phyloP scores from a whole-genome alignment of 179 eudicot species.

The Vitellaria paradoxa region DNA sequence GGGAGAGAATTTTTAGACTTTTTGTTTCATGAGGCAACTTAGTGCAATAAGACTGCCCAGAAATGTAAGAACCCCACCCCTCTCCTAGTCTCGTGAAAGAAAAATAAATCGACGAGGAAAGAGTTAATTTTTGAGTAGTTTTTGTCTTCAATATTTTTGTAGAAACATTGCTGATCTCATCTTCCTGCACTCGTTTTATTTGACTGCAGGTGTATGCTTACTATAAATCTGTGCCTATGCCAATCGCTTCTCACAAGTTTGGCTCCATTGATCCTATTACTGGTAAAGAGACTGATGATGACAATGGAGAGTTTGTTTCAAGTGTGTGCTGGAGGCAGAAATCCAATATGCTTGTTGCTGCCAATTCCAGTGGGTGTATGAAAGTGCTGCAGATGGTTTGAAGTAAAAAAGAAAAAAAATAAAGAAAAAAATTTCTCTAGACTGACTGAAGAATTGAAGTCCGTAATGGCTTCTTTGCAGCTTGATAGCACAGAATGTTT shows the following conservation, averaged over 20 bases:
- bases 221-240: conserved; percentile 82
- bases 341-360: conserved; percentile 81
- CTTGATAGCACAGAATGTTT: neutral
- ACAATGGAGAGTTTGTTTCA: conserved; percentile 89
- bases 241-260: conserved; percentile 84
- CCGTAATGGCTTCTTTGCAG: neutral
- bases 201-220: conserved; percentile 50
- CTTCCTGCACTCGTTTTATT: neutral
- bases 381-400: conserved; percentile 84
- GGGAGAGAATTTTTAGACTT: no score
- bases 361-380: conserved; percentile 85
- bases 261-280: conserved; percentile 89
- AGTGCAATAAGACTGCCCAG: no score
- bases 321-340: conserved; percentile 93
- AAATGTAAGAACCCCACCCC: no score
- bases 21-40: no score
- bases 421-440: no score
- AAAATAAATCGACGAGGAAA: no score
- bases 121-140: no score
- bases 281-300: conserved; percentile 84
- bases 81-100: no score
- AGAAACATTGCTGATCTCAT: neutral
- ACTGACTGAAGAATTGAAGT: neutral
- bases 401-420: conserved; percentile 9
- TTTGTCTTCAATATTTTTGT: neutral